Evolutionary conservation across 2,329 filamentous ascomycete genomes (phyloP).

Genomic region (Verticillium nubilum): DNA sequence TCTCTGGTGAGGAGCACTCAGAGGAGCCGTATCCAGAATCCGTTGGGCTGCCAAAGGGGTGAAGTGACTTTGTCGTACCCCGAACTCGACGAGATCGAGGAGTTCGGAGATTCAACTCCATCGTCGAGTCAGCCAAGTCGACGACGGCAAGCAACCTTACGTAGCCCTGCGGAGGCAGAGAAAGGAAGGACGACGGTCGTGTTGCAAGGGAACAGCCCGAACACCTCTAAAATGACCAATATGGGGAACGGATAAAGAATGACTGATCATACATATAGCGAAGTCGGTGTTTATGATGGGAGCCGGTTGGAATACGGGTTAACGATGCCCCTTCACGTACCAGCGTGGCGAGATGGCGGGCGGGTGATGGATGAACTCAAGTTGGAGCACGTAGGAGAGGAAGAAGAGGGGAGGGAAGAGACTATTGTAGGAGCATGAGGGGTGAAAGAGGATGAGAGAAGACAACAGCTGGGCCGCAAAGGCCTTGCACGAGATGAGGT

Average conservation of each 20-base stretch:
- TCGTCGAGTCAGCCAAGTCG: neutral
- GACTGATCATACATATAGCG: neutral
- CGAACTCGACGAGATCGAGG: neutral
- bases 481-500: neutral
- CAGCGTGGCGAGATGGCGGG: neutral
- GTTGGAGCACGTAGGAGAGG: neutral
- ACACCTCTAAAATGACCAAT: neutral
- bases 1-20: conserved; percentile 3
- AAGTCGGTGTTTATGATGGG: neutral
- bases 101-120: neutral
- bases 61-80: neutral
- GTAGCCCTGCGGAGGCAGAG: neutral
- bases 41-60: conserved; percentile 1
- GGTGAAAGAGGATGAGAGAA: neutral
- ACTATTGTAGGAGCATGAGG: neutral
- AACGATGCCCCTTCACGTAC: neutral
- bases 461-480: neutral
- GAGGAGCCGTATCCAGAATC: conserved; percentile 13
- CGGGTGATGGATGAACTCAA: neutral
- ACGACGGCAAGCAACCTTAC: neutral
- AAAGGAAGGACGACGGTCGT: neutral
- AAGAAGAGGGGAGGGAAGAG: neutral
- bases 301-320: neutral
- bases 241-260: neutral
- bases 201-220: neutral